Base-by-base conservation (phyloP, 2,329 filamentous ascomycete species). In the Trichoderma endophyticum region DNA sequence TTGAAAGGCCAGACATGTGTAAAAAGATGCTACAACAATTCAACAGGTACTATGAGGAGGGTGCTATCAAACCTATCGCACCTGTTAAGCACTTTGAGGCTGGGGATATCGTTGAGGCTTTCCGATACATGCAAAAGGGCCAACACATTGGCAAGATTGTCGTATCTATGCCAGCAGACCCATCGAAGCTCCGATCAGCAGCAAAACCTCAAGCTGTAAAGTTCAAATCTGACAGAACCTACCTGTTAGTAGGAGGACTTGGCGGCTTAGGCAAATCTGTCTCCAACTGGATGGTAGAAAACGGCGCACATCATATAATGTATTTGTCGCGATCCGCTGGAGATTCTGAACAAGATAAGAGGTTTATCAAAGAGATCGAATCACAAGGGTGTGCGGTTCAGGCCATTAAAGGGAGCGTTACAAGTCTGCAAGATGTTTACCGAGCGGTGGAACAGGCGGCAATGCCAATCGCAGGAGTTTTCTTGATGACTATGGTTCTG, bases 401-500 rank as follows among this genome's bases (percentile, higher is more conserved):
- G 18, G 28, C 57, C 3, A 63, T 74, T 2, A 36, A 54, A 14
- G 70, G 73, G 5, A 71, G 60, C 15, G 73, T 73, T 8, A 63
- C 61, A 5, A 39, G 56, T 12, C 8, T 71, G 9, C 39, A 60
- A 11, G 73, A 74, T 51, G 73, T 75, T 3, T 51, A 54, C 18
- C 43, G 60, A 18, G 73, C 70, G 14, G 57, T 75, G 5, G 21
- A 54, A 30, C 57, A 65, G 9, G 73, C 71, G 70, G 18, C 81
- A 75, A 79, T 81, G 5, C 77, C 77, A 0, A 77, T 83, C 28
- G 77, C 73, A 0, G 82, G 82, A 48, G 81, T 83, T 7, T 77
- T 78, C 3, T 78, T 83, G 30, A 80, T 81, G 8, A 81, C 81
- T 3, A 80, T 82, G 78, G 77, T 83, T 7, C 34, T 72, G 3